Evolutionary conservation across 106 monocot species (phyloP), one percentile per base, ranked within the genome.

Genomic region (Agapanthus africanus): DNA sequence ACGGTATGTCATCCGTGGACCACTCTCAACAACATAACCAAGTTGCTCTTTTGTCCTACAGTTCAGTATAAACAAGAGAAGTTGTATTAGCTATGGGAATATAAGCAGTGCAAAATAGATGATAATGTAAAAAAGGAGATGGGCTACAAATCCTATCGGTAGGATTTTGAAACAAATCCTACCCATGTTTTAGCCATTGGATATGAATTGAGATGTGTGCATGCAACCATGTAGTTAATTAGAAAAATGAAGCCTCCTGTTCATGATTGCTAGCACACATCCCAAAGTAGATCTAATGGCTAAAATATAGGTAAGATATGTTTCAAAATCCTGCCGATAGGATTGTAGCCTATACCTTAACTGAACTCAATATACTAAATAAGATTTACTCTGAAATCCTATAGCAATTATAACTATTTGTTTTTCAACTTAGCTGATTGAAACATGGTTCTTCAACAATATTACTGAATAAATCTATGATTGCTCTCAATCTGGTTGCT

Each of bases 21-120:
- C 74, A 74, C 87, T 78, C 44, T 87, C 89, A 72, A 99, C 88
- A 72, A 78, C 76, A 78, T 99, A 99, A 22, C 97, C 97, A 65
- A 99, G 82, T 64, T 99, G 97, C 81, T 99, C 92, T 80, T 92
- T 97, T 73, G 97, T 92, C 79, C 97, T 97, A 67, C 31, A 65
- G 22, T 66, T 72, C 54, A 70, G 59, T 38, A 66, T 26, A 71
- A 52, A 46, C 27, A 52, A 63, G 46, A 47, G 19, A 19, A 47
- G 19, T 15, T 15, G 19, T 47, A 47, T 47, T 47, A 47, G 46
- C 46, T 47, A 7, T 47, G 2, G 19, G 19, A 26, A 2, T 4
- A 57, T 65, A 3, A 3, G 1, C 37, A 40, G 38, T 68, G 14
- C 3, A 37, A 35, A 13, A 69, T 47, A 47, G 13, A 15, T 15